A percentile compares a stretch with the other conserved stretches of the same genome.
Conservation (phyloP, 2,329 filamentous ascomycete genomes). For the Venturia nashicola region DNA sequence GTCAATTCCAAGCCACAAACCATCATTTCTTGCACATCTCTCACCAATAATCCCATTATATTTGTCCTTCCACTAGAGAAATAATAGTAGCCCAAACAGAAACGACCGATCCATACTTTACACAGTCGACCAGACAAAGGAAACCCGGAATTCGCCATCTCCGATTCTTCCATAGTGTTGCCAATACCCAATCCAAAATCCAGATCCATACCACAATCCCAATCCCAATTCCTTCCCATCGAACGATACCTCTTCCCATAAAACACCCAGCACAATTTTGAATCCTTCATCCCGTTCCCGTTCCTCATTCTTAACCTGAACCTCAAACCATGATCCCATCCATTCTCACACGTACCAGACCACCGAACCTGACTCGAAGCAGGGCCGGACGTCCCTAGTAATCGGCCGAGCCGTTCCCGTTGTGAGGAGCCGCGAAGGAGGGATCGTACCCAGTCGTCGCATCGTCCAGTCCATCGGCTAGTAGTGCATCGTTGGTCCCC, state of each 20-base stretch:
- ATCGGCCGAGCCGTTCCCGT: conserved; percentile 24
- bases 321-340: not conserved
- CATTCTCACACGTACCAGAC: not conserved
- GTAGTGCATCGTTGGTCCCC: conserved; percentile 28
- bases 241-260: not conserved
- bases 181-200: not conserved
- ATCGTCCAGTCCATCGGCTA: conserved; percentile 31
- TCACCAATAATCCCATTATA: not conserved
- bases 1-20: too few relatives aligned
- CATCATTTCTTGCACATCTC: not conserved
- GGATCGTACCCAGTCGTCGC: conserved; percentile 29
- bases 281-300: not conserved
- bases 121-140: not conserved
- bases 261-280: not conserved
- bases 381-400: conserved; percentile 7
- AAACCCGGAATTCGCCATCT: not conserved
- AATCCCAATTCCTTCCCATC: not conserved
- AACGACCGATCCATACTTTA: conserved; percentile 3
- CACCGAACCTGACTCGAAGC: not conserved
- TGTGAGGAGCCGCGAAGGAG: conserved; percentile 21
- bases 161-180: not conserved
- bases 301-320: not conserved
- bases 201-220: not conserved
- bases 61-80: not conserved
- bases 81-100: not conserved